Conservation (phyloP, 805 yeast genomes). For the Sugiyamaella lignohabitans region DNA sequence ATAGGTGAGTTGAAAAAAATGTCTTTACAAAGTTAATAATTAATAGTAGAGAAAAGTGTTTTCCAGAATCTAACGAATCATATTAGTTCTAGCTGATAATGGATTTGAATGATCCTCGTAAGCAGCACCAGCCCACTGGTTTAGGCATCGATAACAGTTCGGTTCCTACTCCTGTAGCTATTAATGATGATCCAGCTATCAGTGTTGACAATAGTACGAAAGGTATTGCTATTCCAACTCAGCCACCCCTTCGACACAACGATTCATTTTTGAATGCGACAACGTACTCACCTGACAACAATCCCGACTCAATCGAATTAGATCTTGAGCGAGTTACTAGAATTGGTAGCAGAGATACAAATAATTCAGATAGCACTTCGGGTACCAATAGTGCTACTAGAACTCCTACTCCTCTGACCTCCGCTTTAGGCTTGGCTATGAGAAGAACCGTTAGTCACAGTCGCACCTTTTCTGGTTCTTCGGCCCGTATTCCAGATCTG, state of each 20-base stretch:
- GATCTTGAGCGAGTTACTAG: neutral
- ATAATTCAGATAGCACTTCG: neutral
- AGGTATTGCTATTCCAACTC: too few species aligned
- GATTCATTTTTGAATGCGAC: constrained; percentile 7
- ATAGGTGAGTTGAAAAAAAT: too few species aligned
- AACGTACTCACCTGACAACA: constrained; percentile 4
- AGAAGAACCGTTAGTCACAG: constrained; percentile 2
- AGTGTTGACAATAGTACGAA: too few species aligned
- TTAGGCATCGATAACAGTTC: too few species aligned
- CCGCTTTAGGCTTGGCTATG: neutral
- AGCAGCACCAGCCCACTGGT: too few species aligned
- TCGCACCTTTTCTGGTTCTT: constrained; percentile 6
- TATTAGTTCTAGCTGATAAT: too few species aligned
- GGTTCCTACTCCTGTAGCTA: too few species aligned
- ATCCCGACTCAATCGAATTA: constrained; percentile 4
- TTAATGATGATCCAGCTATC: too few species aligned
- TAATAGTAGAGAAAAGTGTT: too few species aligned
- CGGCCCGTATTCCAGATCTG: constrained; percentile 1
- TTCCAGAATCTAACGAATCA: too few species aligned
- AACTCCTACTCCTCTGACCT: neutral
- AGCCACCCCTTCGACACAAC: neutral
- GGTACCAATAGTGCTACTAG: neutral
- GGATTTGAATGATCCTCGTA: too few species aligned
- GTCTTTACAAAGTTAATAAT: too few species aligned
- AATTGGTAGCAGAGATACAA: neutral